Conservation (phyloP, 768 basidiomycete species). For the Rhodotorula diobovata region DNA sequence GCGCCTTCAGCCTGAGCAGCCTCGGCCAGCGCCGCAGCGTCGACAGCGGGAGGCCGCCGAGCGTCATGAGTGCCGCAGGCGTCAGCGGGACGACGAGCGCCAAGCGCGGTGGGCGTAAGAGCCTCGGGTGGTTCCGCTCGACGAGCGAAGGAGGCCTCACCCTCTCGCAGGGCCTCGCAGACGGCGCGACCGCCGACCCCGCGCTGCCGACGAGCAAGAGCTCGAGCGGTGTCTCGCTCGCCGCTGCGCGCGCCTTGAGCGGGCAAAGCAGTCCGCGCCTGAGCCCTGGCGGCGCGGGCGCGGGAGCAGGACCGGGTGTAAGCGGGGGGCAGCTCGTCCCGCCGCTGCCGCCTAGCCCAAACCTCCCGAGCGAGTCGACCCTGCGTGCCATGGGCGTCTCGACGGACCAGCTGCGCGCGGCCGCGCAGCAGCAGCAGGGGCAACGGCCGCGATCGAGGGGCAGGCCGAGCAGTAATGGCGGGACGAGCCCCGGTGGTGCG, state of each 20-base stretch:
- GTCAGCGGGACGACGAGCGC: slow-evolving; percentile 8
- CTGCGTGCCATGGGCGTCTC: slow-evolving; percentile 12
- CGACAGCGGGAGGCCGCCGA: background rate
- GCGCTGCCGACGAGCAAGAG: background rate
- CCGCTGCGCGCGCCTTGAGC: background rate
- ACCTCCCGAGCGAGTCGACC: slow-evolving; percentile 13
- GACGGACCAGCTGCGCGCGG: slow-evolving; percentile 3
- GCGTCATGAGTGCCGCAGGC: slow-evolving; percentile 22
- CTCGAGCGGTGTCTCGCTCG: background rate
- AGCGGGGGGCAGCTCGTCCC: background rate
- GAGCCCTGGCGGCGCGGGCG: background rate
- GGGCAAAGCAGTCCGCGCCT: background rate
- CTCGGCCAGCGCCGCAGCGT: background rate
- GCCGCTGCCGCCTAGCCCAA: slow-evolving; percentile 8
- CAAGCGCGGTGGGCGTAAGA: slow-evolving; percentile 4
- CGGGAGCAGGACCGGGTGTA: no score
- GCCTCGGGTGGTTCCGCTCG: slow-evolving; percentile 37
- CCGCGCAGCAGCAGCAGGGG: background rate
- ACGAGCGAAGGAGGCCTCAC: slow-evolving; percentile 19
- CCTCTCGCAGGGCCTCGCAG: background rate
- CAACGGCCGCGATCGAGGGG: background rate
- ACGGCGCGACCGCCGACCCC: background rate
- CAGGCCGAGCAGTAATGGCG: background rate
- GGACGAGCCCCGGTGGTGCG: no score
- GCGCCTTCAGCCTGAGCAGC: background rate